Evolutionary conservation across 108 stramenopile species (phyloP), one percentile per base, ranked within the genome.

Genomic region (Discostella pseudostelligera): DNA sequence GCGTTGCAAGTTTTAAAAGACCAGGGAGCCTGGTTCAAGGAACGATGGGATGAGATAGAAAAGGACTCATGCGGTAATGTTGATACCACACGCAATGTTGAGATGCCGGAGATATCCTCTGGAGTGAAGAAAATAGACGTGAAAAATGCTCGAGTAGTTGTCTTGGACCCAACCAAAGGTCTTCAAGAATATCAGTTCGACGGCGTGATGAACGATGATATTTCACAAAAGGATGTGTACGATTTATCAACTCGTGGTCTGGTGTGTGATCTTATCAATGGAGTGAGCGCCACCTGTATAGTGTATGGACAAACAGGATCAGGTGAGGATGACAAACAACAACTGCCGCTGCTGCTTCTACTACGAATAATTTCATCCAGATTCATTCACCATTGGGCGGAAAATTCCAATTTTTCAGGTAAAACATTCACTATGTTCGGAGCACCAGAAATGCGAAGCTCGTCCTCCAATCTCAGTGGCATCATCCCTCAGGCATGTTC

Each of bases 371-470:
- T n/a, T n/a, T n/a, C n/a, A n/a, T n/a, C n/a, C n/a, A n/a, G n/a
- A n/a, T n/a, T n/a, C n/a, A n/a, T n/a, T n/a, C n/a, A n/a, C n/a
- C n/a, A n/a, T n/a, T n/a, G n/a, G n/a, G n/a, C n/a, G n/a, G n/a
- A n/a, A n/a, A n/a, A n/a, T n/a, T n/a, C n/a, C n/a, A n/a, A n/a
- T n/a, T n/a, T n/a, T n/a, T n/a, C n/a, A n/a, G n/a, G n/a, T n/a
- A 91, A 91, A 45, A 86, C 85, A 7, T 72, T 74, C 59, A 86
- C 84, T 11, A 86, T 91, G 87, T 89, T 85, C 64, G 87, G 87
- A 20, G 67, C 67, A 10, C 39, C 70, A 48, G 76, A 44, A 20
- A 11, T 26, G 8, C 51, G 65, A n/a, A 44, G 56, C 14, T 39
- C 26, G 4, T 32, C 28, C 36, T 62, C 58, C 1, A 51, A 65